Evolutionary conservation across 352 stramenopile species (phyloP).

Genomic region (Globisporangium takayamanum): DNA sequence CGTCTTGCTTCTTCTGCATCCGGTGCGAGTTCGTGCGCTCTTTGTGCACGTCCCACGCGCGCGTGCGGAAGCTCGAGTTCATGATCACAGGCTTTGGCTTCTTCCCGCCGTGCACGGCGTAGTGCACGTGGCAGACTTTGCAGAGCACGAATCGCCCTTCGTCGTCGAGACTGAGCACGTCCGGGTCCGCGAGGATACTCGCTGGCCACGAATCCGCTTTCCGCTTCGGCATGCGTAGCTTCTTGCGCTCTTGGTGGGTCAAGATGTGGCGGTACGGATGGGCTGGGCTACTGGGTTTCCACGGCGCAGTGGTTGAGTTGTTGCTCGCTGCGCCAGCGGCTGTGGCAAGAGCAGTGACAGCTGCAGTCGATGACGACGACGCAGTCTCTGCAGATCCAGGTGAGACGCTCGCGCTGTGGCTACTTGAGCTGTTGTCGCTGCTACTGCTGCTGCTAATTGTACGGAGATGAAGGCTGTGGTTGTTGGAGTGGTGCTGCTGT

Average conservation of each 20-base stretch:
- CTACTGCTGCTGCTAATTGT: slow-evolving; percentile 2
- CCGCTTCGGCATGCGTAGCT: slow-evolving; percentile 59
- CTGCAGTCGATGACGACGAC: not conserved
- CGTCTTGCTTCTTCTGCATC: slow-evolving; percentile 55
- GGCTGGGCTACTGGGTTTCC: too few relatives aligned
- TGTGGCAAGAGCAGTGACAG: slow-evolving; percentile 1
- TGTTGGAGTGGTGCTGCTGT: not conserved
- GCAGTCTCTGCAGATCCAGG: not conserved
- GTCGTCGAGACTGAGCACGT: slow-evolving; percentile 76
- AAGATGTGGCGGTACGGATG: slow-evolving; percentile 21
- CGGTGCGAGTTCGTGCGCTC: slow-evolving; percentile 75
- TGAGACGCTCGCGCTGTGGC: slow-evolving; percentile 4
- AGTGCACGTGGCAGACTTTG: slow-evolving; percentile 80
- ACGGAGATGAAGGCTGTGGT: not conserved
- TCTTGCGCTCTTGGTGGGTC: slow-evolving; percentile 35
- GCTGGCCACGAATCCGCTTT: slow-evolving; percentile 72
- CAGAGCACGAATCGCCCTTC: slow-evolving; percentile 73
- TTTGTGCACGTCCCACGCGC: slow-evolving; percentile 79
- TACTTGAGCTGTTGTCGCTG: slow-evolving; percentile 8
- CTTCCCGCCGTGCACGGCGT: slow-evolving; percentile 74
- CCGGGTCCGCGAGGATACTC: slow-evolving; percentile 57
- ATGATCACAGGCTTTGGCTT: slow-evolving; percentile 78
- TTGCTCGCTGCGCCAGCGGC: not conserved
- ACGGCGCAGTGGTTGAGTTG: not conserved
- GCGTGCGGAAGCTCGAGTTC: slow-evolving; percentile 76